Percentiles rank a stretch among this genome's conserved stretches.
Conservation (phyloP, 768 basidiomycete species). For the Macrolepiota dolichaula region DNA sequence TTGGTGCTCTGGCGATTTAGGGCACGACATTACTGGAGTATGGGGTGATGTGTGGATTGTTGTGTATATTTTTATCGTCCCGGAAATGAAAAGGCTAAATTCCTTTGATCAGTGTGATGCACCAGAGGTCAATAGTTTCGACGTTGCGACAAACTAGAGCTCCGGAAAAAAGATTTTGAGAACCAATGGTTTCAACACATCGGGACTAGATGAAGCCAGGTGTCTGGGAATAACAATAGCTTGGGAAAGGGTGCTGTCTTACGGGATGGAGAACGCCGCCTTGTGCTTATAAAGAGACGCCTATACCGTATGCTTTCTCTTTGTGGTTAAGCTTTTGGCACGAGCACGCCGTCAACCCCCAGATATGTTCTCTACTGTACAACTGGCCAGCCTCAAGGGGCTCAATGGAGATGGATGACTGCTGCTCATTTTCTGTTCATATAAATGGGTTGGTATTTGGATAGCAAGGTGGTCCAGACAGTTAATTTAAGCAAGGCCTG, state of each 20-base stretch:
- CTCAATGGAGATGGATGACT: background rate
- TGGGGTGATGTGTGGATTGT: background rate
- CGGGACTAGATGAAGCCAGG: background rate
- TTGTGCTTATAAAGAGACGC: background rate
- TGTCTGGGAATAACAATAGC: background rate
- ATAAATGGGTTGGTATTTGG: background rate
- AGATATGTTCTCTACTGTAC: background rate
- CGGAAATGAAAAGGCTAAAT: slow-evolving; percentile 7
- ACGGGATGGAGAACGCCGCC: background rate
- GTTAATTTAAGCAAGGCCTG: background rate
- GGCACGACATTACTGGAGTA: background rate
- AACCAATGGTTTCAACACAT: background rate
- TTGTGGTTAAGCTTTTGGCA: background rate
- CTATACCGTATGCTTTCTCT: background rate
- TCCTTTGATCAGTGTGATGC: background rate
- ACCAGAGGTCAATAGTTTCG: background rate
- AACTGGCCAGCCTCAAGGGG: background rate
- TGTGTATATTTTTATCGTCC: slow-evolving; percentile 1
- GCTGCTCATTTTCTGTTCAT: background rate
- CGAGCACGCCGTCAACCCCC: background rate
- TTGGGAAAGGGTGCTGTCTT: background rate
- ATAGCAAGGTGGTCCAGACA: background rate
- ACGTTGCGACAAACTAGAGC: background rate
- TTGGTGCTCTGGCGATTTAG: background rate
- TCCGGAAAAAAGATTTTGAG: background rate